Evolutionary conservation across 73 alveolate genomes (phyloP), one percentile per base, ranked within the genome.

Genomic region (Urostyla sp.): DNA sequence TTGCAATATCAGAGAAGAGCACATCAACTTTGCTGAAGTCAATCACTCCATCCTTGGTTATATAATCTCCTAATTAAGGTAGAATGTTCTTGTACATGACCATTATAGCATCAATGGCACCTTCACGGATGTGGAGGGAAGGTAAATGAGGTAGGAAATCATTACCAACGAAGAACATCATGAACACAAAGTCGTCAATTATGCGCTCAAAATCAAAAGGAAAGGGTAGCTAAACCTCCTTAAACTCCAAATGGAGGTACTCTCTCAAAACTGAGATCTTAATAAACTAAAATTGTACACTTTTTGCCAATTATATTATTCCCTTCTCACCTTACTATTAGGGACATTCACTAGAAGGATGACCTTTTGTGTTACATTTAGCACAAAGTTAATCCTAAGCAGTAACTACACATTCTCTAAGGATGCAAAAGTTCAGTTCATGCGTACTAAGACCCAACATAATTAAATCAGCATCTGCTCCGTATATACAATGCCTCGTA

Each of bases 131-230:
- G 75, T 91, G 93, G 53, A 98, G 80, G 49, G 98, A 90, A 15
- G 99, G 99, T 72, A 97, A 86, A 72, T 98, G 98, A n/a, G 99
- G 99, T 54, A 98, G 78, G 95, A 98, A 98, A 80, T 98, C 99
- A 75, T 98, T 98, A 43, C 99, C 99, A 10, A 98, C 99, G 75
- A 98, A 94, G 92, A 98, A 98, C 88, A 99, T 97, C 79, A 97
- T 67, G 88, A 98, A 97, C 54, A 98, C 98, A 85, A 97, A 97
- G 87, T 97, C 99, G 88, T 97, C 99, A 6, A 97, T 92, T 10
- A 96, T 75, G 53, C 98, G 80, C 87, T 96, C 99, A 38, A 96
- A 90, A 85, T 95, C 96, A 77, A 58, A 90, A 34, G n/a, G 46
- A 31, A 67, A 81, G 28, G 80, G 79, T 0, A 28, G 72, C 50